Percentiles rank a stretch among this genome's conserved stretches.
Conservation (phyloP, 2,329 filamentous ascomycete genomes). For the Onygenales sp. region DNA sequence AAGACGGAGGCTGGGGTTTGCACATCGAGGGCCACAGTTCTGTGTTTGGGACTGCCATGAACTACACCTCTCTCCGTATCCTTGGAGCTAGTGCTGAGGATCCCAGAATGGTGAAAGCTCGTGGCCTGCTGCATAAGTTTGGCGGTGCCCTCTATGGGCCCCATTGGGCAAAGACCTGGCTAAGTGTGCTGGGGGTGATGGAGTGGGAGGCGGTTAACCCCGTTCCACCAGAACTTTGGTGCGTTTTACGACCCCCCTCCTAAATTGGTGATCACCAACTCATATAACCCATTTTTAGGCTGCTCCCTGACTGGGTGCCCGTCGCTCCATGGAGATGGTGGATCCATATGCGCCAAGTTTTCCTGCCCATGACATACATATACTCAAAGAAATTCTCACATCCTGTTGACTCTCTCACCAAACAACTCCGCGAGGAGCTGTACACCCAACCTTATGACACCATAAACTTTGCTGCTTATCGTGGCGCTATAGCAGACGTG, state of each 20-base stretch:
- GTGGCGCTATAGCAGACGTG: conserved; percentile 67
- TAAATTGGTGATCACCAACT: background rate
- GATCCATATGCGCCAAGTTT: conserved; percentile 98
- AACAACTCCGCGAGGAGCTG: conserved; percentile 66
- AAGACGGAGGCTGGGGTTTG: conserved; percentile 93
- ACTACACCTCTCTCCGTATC: conserved; percentile 72
- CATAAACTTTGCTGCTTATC: conserved; percentile 67
- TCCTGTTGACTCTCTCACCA: conserved; percentile 64
- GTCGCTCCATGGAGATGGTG: conserved; percentile 92
- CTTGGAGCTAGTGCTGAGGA: conserved; percentile 78
- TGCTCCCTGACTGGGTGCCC: conserved; percentile 83
- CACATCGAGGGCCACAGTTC: conserved; percentile 92
- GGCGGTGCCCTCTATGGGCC: conserved; percentile 77
- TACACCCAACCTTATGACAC: conserved; percentile 68
- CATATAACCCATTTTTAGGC: conserved; percentile 26
- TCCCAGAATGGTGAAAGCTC: conserved; percentile 73
- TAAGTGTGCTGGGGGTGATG: conserved; percentile 71
- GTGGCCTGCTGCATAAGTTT: conserved; percentile 70
- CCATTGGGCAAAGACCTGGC: conserved; percentile 97
- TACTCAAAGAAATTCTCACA: conserved; percentile 76
- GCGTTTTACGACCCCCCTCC: background rate
- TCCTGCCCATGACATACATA: conserved; percentile 80
- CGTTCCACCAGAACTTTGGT: conserved; percentile 85
- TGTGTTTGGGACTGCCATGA: conserved; percentile 81
- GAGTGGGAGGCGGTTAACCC: conserved; percentile 93